phyloP scores from a whole-genome alignment of 2,329 filamentous ascomycete species.

The Fusarium sp. region DNA sequence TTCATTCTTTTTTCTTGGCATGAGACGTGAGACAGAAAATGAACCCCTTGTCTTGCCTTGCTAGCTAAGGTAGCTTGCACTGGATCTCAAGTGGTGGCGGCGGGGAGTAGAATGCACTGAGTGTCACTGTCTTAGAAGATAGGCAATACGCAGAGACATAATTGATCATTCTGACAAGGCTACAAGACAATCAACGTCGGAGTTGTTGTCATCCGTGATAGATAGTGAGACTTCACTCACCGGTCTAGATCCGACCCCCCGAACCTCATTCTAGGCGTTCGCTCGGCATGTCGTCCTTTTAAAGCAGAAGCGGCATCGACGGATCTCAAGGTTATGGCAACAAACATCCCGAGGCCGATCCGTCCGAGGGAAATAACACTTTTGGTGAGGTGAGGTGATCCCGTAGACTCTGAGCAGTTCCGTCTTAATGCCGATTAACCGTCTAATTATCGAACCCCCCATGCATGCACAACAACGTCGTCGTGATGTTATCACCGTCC shows the following conservation, averaged over 20 bases:
- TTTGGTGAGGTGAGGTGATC: not conserved
- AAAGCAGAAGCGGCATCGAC: not conserved
- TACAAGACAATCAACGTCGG: slow-evolving; percentile 9
- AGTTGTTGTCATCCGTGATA: not conserved
- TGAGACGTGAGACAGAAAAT: not conserved
- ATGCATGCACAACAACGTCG: not conserved
- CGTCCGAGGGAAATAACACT: slow-evolving; percentile 6
- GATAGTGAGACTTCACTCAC: slow-evolving; percentile 6
- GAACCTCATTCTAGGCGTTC: not conserved
- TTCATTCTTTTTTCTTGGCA: slow-evolving; percentile 5
- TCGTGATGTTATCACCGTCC: not conserved
- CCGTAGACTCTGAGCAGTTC: not conserved
- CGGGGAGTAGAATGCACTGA: not conserved
- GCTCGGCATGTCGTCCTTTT: slow-evolving; percentile 12
- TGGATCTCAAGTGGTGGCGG: not conserved
- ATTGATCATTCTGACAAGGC: not conserved
- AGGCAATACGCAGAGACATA: not conserved
- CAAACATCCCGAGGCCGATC: slow-evolving; percentile 18
- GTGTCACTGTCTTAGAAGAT: slow-evolving; percentile 6
- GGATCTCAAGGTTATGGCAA: not conserved
- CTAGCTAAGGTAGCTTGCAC: not conserved
- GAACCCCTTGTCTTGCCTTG: not conserved
- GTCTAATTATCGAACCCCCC: not conserved
- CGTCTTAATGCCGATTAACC: slow-evolving; percentile 2
- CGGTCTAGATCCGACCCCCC: slow-evolving; percentile 22